Evolutionary conservation across 768 basidiomycete genomes (phyloP), one percentile per base, ranked within the genome.

Genomic region (Phanerochaete sordida): DNA sequence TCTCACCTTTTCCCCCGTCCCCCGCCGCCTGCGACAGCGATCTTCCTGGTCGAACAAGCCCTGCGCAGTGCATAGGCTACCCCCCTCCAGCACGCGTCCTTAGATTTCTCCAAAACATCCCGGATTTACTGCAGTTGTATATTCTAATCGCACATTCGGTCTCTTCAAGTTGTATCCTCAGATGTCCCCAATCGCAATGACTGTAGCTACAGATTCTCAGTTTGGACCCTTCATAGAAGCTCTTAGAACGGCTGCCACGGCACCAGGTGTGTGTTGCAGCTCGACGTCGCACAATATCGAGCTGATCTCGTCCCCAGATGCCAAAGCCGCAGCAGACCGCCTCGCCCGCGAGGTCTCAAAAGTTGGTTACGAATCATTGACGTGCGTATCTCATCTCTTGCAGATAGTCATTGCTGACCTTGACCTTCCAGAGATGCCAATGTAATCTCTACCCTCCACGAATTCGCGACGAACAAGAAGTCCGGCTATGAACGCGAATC

Each of bases 401-500:
- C 8, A 21, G 57, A 44, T 24, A 53, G 24, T 30, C 12, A 28
- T 21, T 15, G 21, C 53, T 53, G n/a, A 39, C 62, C 39, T 35
- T 52, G 48, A 26, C 43, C 51, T 56, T 37, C 35, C 66, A 92
- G 91, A 49, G 84, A 91, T 69, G 72, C 75, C 63, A 74, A 81
- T 53, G 74, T 95, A 53, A 72, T 94, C 49, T 76, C 81, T 53
- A 82, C 84, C 35, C 76, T 95, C 50, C 85, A 89, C 58, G 63
- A 69, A 23, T 92, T 86, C 71, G 89, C 88, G 30, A 81, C 83
- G 60, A 92, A 93, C 74, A 91, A 91, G 74, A 93, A 93, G 76
- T 91, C 88, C 28, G 91, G 91, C 55, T 92, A 83, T 69, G 93
- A 93, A 72, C 88, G 93, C 60, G 93, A 95, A 77, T 91, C 91